Conservation (phyloP, 163 green algal genomes). For the Prototheca stagnorum region DNA sequence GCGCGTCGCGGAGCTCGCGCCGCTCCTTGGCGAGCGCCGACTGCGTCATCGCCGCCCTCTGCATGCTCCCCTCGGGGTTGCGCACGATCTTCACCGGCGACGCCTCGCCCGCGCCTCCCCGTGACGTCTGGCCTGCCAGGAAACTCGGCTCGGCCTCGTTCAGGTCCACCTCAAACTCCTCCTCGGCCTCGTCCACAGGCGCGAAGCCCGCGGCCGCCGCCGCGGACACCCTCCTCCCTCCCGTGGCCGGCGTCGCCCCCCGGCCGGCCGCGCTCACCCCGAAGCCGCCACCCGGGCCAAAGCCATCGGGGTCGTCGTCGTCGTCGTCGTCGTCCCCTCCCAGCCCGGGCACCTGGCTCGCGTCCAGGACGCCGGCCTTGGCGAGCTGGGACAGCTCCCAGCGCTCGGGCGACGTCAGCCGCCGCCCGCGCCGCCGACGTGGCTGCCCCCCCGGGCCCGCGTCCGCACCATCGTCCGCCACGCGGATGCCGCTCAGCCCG, state of each 20-base stretch:
- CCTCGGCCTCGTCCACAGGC: slow-evolving; percentile 37
- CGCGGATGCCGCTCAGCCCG: slow-evolving; percentile 57
- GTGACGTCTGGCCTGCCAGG: slow-evolving; percentile 55
- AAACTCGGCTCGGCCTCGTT: slow-evolving; percentile 93
- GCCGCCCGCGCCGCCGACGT: slow-evolving; percentile 41
- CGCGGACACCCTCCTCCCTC: too few relatives aligned
- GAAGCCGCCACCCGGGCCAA: background rate
- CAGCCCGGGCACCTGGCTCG: slow-evolving; percentile 60
- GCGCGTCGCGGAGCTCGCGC: slow-evolving; percentile 83
- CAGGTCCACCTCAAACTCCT: slow-evolving; percentile 97
- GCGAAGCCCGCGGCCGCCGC: slow-evolving; percentile 3
- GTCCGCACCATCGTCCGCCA: slow-evolving; percentile 10
- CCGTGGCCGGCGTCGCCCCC: too few relatives aligned
- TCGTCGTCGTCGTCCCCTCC: slow-evolving; percentile 16
- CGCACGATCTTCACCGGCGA: slow-evolving; percentile 96
- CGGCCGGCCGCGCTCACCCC: too few relatives aligned
- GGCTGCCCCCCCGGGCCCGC: too few relatives aligned
- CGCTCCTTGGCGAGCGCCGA: slow-evolving; percentile 86
- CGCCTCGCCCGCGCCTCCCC: slow-evolving; percentile 44
- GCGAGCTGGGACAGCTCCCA: slow-evolving; percentile 89
- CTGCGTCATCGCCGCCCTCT: slow-evolving; percentile 91
- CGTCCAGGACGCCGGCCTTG: slow-evolving; percentile 70
- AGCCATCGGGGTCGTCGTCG: background rate
- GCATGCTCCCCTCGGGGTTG: slow-evolving; percentile 91
- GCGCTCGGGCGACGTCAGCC: slow-evolving; percentile 71